Evolutionary conservation across 108 stramenopile genomes (phyloP), one percentile per base, ranked within the genome.

Genomic region (Asterionellopsis glacialis): DNA sequence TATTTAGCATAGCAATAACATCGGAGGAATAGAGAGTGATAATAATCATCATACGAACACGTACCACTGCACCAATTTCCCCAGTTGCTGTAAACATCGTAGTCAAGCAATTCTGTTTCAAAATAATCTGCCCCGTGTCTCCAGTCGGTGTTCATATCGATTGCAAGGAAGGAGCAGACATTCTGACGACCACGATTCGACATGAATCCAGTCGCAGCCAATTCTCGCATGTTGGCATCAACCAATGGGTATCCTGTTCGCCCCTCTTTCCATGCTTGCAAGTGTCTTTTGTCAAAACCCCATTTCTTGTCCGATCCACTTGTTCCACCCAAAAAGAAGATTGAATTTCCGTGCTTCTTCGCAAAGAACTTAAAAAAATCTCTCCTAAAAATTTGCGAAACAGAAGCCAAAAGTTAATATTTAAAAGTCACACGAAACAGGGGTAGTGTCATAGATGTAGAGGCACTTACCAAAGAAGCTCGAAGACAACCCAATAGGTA

Each of bases 201-300:
- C 97, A 97, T 97, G 80, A 96, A 99, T 0, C 98, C 98, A 5
- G 95, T 96, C 0, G 87, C 88, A 10, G 64, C 67, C 9, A 99
- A 74, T 79, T 99, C 98, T 18, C 98, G 76, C 98, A 98, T 99
- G 72, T 98, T 97, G 64, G 96, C 98, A 72, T 99, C 98, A 0
- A 93, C 92, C 52, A 98, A 58, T 1, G 99, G 99, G 66, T 82
- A 93, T 5, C 83, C 98, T 61, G 80, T 86, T 76, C 67, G 81
- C 41, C 98, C 98, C 63, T 79, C 88, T 55, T 72, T 82, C 82
- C 80, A 95, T 2, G 82, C 81, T 41, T 74, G 70, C 10, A 88
- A 59, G 50, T 73, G 81, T 47, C 75, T 76, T 1, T 70, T 52
- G 59, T 77, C 79, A 69, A 84, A 45, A 68, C 80, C 80, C 88